These are phyloP conservation scores for Scedosporium apiospermum DNA, from an alignment of 2,329 filamentous ascomycete genomes.

Conservation along the genomic window DNA sequence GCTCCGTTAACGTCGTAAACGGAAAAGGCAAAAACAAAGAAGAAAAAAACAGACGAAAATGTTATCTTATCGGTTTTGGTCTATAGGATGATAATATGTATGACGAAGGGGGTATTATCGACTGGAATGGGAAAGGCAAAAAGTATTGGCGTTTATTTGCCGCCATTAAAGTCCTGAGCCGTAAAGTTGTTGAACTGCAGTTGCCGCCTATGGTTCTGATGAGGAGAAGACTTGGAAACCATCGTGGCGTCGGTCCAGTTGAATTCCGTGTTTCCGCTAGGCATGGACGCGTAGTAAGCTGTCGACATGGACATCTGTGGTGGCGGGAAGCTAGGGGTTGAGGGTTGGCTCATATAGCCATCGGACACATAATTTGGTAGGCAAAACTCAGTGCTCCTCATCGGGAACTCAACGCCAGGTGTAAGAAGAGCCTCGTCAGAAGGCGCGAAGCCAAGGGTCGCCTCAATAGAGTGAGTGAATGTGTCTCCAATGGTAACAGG, in stretches of 20 bases:
- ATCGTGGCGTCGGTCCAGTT: slow-evolving; percentile 38
- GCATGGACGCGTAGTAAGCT: slow-evolving; percentile 26
- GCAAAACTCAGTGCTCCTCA: slow-evolving; percentile 29
- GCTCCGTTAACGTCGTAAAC: background rate
- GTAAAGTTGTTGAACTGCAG: slow-evolving; percentile 27
- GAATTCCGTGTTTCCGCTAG: slow-evolving; percentile 34
- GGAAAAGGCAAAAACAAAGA: background rate
- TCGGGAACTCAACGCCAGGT: slow-evolving; percentile 34
- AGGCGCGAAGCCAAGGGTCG: slow-evolving; percentile 18
- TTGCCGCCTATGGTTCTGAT: slow-evolving; percentile 17
- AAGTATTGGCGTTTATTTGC: background rate
- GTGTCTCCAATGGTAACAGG: slow-evolving; percentile 36
- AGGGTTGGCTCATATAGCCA: slow-evolving; percentile 32
- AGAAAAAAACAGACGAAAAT: background rate
- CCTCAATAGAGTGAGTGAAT: slow-evolving; percentile 14
- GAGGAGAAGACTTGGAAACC: slow-evolving; percentile 21
- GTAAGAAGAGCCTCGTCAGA: slow-evolving; percentile 40
- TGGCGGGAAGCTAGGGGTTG: slow-evolving; percentile 36
- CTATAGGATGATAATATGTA: background rate
- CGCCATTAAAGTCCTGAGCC: slow-evolving; percentile 8
- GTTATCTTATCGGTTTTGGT: background rate
- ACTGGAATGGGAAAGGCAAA: background rate
- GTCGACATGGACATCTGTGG: slow-evolving; percentile 29
- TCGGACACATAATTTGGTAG: slow-evolving; percentile 34
- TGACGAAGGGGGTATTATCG: background rate